Conservation (phyloP, 179 eudicot species). For the Vitellaria paradoxa region DNA sequence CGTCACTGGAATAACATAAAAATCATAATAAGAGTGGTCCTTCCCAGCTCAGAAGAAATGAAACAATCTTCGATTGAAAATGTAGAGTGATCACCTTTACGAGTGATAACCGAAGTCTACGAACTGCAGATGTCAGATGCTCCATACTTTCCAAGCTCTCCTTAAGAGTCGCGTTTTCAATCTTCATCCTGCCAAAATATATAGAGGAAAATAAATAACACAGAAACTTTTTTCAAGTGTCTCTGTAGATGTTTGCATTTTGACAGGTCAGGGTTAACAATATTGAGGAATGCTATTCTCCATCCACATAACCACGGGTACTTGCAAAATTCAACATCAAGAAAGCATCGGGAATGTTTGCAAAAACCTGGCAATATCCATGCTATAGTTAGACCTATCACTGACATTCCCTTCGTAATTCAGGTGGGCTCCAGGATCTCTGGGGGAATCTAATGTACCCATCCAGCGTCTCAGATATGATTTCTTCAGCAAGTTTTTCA, state of each 20-base stretch:
- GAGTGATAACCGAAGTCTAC: constrained; percentile 66
- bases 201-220: not conserved
- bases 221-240: not conserved
- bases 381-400: constrained; percentile 33
- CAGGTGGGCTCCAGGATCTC: constrained; percentile 37
- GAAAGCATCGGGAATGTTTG: not conserved
- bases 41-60: not conserved
- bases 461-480: constrained; percentile 65
- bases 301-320: not conserved
- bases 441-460: constrained; percentile 38
- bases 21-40: not conserved
- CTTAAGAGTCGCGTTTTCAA: constrained; percentile 80
- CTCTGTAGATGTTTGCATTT: not conserved
- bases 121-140: constrained; percentile 69
- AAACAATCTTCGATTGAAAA: constrained; percentile 5
- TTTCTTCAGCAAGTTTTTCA: constrained; percentile 65
- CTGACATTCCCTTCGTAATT: constrained; percentile 33
- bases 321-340: not conserved
- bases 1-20: not conserved
- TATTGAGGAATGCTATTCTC: not conserved
- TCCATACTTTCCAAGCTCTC: constrained; percentile 90
- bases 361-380: constrained; percentile 78
- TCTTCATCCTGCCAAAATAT: constrained; percentile 51
- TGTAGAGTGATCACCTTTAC: constrained; percentile 52
- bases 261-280: not conserved